Percentiles rank a stretch among this genome's conserved stretches.
Evolutionary conservation across 768 basidiomycete genomes (phyloP).

Genomic region (Grammothele lineata): DNA sequence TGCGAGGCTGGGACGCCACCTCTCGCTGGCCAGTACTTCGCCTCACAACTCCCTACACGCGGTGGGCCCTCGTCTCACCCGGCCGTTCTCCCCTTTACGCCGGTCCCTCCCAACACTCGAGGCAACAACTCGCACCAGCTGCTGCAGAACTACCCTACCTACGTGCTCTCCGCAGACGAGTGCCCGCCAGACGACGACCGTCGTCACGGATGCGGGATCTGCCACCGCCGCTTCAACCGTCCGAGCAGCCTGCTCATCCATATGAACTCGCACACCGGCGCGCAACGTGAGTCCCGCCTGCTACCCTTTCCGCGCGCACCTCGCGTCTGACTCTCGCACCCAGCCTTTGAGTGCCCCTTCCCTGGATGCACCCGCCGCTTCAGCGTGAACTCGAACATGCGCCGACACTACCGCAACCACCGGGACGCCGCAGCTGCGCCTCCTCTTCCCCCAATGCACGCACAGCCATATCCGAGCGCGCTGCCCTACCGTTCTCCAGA

Average conservation of each 20-base stretch:
- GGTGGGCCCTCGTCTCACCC: too few species aligned
- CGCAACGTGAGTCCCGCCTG: conserved; percentile 46
- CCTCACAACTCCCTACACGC: too few species aligned
- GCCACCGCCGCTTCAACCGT: conserved; percentile 60
- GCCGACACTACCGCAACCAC: conserved; percentile 74
- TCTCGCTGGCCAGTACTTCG: too few species aligned
- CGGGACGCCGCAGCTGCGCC: conserved; percentile 1
- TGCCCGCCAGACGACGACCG: conserved; percentile 19
- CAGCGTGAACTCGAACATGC: conserved; percentile 85
- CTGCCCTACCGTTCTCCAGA: background rate
- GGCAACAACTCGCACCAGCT: too few species aligned
- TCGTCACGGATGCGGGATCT: conserved; percentile 35
- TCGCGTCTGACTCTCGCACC: background rate
- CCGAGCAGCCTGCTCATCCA: conserved; percentile 65
- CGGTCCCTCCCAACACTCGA: too few species aligned
- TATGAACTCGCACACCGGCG: conserved; percentile 63
- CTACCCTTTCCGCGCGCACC: background rate
- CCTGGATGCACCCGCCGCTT: conserved; percentile 73
- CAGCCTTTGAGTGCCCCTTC: conserved; percentile 73
- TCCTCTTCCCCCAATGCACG: background rate
- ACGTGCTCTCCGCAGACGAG: conserved; percentile 8
- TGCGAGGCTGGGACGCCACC: too few species aligned
- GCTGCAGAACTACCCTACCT: conserved; percentile 8
- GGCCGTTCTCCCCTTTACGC: too few species aligned
- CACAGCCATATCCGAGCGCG: background rate